These are phyloP conservation scores for Zhuliangozyma blackwelliae DNA, from an alignment of 1,139 yeast genomes.

Conservation along the genomic window DNA sequence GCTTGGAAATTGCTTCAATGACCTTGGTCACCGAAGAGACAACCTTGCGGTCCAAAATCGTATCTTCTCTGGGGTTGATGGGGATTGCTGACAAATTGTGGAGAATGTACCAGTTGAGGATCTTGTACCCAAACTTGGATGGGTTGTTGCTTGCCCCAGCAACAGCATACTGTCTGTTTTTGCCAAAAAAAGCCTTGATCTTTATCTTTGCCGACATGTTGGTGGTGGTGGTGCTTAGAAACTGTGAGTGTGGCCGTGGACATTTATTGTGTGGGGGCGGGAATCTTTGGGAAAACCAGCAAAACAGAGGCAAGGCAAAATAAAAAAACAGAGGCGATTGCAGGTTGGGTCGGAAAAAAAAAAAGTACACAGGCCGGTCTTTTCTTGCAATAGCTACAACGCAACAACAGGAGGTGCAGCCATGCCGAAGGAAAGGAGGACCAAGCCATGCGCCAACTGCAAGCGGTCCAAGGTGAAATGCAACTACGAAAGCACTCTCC, in stretches of 20 bases:
- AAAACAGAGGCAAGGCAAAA: no score
- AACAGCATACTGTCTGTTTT: constrained; percentile 56
- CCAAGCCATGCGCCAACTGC: constrained; percentile 64
- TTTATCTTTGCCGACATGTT: constrained; percentile 37
- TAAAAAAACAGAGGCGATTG: no score
- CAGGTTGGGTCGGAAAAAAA: background rate
- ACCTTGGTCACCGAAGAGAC: constrained; percentile 31
- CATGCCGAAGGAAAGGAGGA: constrained; percentile 44
- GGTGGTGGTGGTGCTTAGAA: background rate
- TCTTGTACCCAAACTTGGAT: constrained; percentile 66
- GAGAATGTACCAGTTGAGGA: constrained; percentile 61
- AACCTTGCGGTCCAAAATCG: constrained; percentile 44
- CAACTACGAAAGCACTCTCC: constrained; percentile 40
- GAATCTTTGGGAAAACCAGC: background rate
- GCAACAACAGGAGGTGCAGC: no score
- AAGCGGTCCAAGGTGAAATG: constrained; percentile 64
- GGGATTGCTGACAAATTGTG: constrained; percentile 62
- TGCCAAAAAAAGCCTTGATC: constrained; percentile 48
- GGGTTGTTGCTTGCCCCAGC: constrained; percentile 72
- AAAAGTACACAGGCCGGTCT: no score
- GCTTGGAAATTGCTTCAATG: constrained; percentile 22
- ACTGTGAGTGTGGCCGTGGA: background rate
- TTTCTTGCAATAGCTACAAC: no score
- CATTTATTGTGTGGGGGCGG: background rate
- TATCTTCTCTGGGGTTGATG: constrained; percentile 52